A percentile compares a stretch with the other conserved stretches of the same genome.
Conservation (phyloP, 1,284 basidiomycete species). For the Fistulina hepatica region DNA sequence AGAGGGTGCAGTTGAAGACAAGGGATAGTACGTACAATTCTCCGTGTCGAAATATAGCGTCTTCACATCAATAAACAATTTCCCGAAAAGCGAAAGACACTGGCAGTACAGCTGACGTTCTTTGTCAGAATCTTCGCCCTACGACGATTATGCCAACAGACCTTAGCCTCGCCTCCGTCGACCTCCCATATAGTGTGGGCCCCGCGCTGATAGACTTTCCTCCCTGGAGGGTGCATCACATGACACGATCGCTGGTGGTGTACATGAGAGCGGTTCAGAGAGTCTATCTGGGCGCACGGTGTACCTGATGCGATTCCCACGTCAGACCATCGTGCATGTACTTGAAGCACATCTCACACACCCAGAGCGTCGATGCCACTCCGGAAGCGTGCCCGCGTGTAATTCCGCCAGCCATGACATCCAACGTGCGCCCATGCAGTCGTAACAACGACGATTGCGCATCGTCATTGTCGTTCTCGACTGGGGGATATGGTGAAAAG, state of each 20-base stretch:
- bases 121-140: conserved; percentile 7
- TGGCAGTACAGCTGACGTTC: conserved; percentile 79
- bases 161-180: conserved; percentile 80
- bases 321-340: conserved; percentile 73
- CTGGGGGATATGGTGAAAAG: conserved; percentile 78
- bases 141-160: conserved; percentile 23
- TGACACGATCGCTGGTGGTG: conserved; percentile 56
- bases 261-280: conserved; percentile 9
- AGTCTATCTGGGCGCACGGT: conserved; percentile 19
- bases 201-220: conserved; percentile 84
- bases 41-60: conserved; percentile 92
- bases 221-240: conserved; percentile 73
- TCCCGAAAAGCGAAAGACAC: conserved; percentile 91
- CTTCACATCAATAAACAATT: conserved; percentile 98
- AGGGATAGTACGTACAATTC: conserved; percentile 44
- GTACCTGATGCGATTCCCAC: conserved; percentile 69
- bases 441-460: conserved; percentile 33
- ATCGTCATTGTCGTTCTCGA: conserved; percentile 38
- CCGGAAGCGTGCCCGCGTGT: conserved; percentile 36
- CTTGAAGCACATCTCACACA: conserved; percentile 94
- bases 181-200: conserved; percentile 94
- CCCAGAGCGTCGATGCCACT: conserved; percentile 53
- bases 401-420: conserved; percentile 55
- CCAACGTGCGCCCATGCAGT: conserved; percentile 58
- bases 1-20: conserved; percentile 19